These are phyloP conservation scores for Fraxinus americana DNA, from an alignment of 257 asterid species.

Conservation along the genomic window DNA sequence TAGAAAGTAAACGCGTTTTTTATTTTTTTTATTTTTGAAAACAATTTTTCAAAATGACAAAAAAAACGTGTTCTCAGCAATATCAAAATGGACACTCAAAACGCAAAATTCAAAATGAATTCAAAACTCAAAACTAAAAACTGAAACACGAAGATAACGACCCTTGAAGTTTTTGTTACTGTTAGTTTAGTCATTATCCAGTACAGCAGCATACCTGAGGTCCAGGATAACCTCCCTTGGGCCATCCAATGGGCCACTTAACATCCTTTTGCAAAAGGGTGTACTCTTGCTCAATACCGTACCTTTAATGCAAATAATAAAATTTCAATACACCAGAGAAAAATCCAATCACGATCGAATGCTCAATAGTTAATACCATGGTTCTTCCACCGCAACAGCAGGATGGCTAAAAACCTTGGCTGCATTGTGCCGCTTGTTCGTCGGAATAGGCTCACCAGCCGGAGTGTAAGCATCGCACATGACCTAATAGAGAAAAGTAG, in stretches of 20 bases:
- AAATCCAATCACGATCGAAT: background rate
- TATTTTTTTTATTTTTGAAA: too few species aligned
- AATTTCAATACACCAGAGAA: background rate
- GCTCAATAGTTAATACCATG: constrained; percentile 13
- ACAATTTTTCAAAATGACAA: too few species aligned
- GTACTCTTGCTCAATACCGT: constrained; percentile 33
- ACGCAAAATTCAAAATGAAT: too few species aligned
- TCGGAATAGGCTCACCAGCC: constrained; percentile 34
- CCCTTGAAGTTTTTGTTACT: too few species aligned
- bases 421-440: constrained; percentile 24
- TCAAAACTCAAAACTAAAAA: too few species aligned
- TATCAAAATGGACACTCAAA: too few species aligned
- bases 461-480: constrained; percentile 28
- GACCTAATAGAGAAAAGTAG: background rate
- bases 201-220: constrained; percentile 19
- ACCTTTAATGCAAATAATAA: background rate
- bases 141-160: too few species aligned
- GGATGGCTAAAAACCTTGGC: constrained; percentile 28
- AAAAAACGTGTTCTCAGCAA: too few species aligned
- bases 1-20: too few species aligned
- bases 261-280: constrained; percentile 20
- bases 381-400: constrained; percentile 23
- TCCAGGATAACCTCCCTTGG: constrained; percentile 26
- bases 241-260: constrained; percentile 28
- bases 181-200: too few species aligned